Percentiles rank a stretch among this genome's conserved stretches.
Evolutionary conservation across 257 asterid species (phyloP).

Genomic region (Buddleja alternifolia): DNA sequence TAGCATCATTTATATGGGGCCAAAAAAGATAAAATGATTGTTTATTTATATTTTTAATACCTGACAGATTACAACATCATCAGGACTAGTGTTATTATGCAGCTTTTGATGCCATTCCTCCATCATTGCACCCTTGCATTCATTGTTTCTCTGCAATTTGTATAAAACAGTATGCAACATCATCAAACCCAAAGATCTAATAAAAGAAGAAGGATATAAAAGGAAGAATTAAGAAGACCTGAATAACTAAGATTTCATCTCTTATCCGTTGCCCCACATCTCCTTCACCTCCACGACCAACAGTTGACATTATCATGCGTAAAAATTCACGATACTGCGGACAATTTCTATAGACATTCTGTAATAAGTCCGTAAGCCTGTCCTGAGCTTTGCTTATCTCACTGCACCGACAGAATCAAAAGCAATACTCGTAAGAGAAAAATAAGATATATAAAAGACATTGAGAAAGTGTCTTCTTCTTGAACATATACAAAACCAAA

Average conservation of each 20-base stretch:
- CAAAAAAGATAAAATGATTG: slow-evolving; percentile 1
- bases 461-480: slow-evolving; percentile 20
- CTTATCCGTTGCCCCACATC: slow-evolving; percentile 99
- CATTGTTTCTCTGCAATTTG: slow-evolving; percentile 74
- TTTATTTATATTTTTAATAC: slow-evolving; percentile 43
- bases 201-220: neutral
- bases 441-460: neutral
- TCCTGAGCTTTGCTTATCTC: slow-evolving; percentile 99
- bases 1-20: neutral
- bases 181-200: slow-evolving; percentile 21
- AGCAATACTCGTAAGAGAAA: neutral
- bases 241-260: slow-evolving; percentile 95
- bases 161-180: slow-evolving; percentile 22
- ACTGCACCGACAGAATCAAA: slow-evolving; percentile 48
- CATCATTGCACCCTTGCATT: slow-evolving; percentile 97
- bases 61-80: slow-evolving; percentile 98
- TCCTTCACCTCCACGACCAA: slow-evolving; percentile 99
- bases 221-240: slow-evolving; percentile 49
- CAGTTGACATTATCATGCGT: slow-evolving; percentile 95
- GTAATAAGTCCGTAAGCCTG: slow-evolving; percentile 89
- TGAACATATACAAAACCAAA: slow-evolving; percentile 17
- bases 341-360: slow-evolving; percentile 55
- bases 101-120: slow-evolving; percentile 99
- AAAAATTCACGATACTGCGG: slow-evolving; percentile 80
- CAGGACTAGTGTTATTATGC: slow-evolving; percentile 98